Conservation (phyloP, 208 protist genomes). For the Polymyxa betae region DNA sequence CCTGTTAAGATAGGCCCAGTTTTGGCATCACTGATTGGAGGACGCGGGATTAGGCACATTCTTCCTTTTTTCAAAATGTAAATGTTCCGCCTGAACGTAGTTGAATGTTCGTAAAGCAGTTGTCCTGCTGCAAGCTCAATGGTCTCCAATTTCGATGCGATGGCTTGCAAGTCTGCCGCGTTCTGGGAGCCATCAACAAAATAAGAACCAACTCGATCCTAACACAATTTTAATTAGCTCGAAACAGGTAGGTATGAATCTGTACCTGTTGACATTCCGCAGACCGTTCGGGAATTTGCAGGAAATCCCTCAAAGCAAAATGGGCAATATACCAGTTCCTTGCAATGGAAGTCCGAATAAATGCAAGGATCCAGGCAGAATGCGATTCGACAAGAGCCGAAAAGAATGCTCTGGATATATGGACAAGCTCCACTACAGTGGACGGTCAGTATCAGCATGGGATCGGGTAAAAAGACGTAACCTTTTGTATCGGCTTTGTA, state of each 20-base stretch:
- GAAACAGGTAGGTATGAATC: neutral
- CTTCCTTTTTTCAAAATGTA: slow-evolving; percentile 29
- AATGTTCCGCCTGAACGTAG: neutral
- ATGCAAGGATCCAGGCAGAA: slow-evolving; percentile 26
- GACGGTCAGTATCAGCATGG: neutral
- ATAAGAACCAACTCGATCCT: neutral
- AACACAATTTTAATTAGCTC: slow-evolving; percentile 2
- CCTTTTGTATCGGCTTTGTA: neutral
- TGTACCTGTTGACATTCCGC: neutral
- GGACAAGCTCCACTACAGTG: slow-evolving; percentile 30
- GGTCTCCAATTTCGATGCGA: neutral
- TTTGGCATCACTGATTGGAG: neutral
- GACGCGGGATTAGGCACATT: slow-evolving; percentile 9
- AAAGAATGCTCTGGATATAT: neutral
- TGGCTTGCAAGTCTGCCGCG: neutral
- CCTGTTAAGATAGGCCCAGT: neutral
- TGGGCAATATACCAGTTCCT: slow-evolving; percentile 34
- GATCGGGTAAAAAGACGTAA: neutral
- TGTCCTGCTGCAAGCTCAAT: neutral
- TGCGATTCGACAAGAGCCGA: neutral
- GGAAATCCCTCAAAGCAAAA: neutral
- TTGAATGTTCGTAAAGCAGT: slow-evolving; percentile 1
- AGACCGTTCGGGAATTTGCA: neutral
- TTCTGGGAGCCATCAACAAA: neutral
- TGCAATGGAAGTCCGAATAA: neutral